Base-by-base conservation (phyloP, 2,329 filamentous ascomycete species). In the Blastomyces parvus region DNA sequence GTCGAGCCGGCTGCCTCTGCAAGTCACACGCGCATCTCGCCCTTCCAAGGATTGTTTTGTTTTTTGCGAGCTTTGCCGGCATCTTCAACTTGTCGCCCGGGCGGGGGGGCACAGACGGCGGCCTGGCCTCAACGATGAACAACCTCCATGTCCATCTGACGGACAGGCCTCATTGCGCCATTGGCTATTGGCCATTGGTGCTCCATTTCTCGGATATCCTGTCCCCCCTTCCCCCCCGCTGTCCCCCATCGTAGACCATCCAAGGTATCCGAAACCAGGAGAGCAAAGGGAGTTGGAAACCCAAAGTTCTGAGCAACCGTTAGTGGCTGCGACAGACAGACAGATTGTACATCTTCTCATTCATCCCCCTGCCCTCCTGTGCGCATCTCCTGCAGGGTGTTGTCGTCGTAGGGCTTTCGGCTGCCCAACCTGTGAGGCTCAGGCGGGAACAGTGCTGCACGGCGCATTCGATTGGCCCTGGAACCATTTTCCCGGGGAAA, bases 371-470 rank as follows among this genome's bases (percentile, higher is more conserved):
- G 33, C 53, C 33, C 22, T 5, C n/a, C 27, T 40, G 17, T 22
- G 33, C 53, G 53, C 53, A 38, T 56, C 40, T 57, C 8, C 55
- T 57, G 55, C 55, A 42, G n/a, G n/a, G 55, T 33, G 55, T 25
- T 25, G 65, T 30, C 68, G 30, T 66, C 80, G 14, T 75, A 77
- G 46, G 60, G 44, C 30, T 60, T 59, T 33, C 44, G 40, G 40
- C 19, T 74, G 74, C 74, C 74, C 72, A 76, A 74, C 67, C 64
- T 63, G 74, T 75, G 74, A 77, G 74, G 74, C 74, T 75, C 68
- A 68, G 70, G 67, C 68, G 68, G 59, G 66, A 64, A 56, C 33
- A 64, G 61, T 19, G n/a, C 61, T 64, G 42, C 46, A 46, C 57
- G 22, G 59, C 44, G 50, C 59, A 66, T 64, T 44, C 60, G 56